phyloP scores from a whole-genome alignment of 345 rosid species.

The Garcia nutans region DNA sequence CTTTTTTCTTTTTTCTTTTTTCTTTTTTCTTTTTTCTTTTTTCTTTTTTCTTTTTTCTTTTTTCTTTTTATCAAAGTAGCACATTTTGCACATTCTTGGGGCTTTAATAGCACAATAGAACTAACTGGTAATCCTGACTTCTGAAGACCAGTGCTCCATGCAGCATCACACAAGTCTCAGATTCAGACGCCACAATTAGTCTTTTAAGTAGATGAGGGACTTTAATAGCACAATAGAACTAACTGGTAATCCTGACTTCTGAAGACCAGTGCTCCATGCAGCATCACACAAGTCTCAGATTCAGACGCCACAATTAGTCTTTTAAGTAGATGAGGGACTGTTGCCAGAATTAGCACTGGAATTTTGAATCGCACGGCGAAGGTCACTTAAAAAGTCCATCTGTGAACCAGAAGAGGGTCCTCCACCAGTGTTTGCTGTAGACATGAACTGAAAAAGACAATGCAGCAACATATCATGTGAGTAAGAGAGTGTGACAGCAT shows the following conservation, averaged over 20 bases:
- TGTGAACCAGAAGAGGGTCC: constrained; percentile 42
- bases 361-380: constrained; percentile 42
- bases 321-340: background rate
- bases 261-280: background rate
- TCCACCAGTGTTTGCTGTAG: constrained; percentile 33
- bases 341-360: constrained; percentile 33
- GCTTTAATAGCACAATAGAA: background rate
- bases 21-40: no score
- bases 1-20: no score
- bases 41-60: no score
- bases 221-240: constrained; percentile 4
- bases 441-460: constrained; percentile 35
- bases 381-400: constrained; percentile 60
- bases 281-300: background rate
- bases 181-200: background rate
- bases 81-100: background rate
- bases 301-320: background rate
- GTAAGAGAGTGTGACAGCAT: background rate
- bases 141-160: background rate
- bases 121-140: background rate
- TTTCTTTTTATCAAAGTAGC: background rate
- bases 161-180: background rate
- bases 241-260: constrained; percentile 1
- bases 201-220: background rate
- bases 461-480: constrained; percentile 4